Evolutionary conservation across 768 basidiomycete genomes (phyloP), one percentile per base, ranked within the genome.

Genomic region (Amanita pallidorosea): DNA sequence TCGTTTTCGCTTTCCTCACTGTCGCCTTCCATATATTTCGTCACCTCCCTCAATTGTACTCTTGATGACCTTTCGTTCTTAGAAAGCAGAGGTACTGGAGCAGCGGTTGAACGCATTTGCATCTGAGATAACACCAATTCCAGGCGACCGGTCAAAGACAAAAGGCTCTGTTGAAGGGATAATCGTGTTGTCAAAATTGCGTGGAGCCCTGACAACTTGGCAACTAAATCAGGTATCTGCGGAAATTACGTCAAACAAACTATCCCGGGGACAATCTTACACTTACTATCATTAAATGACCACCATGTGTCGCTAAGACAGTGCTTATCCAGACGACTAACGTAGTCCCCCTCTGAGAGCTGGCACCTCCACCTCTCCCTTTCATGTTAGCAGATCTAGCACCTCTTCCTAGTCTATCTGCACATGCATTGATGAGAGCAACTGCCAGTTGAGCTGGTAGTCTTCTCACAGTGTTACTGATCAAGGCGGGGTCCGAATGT

Each of bases 121-220:
- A 97, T 87, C 62, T 98, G 96, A 0, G 91, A 86, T 45, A 97
- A 74, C 20, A 96, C 89, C 72, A 93, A 88, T 61, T 97, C 95
- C 25, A 98, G 73, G 51, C 91, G 81, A 23, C 96, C 96, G 53
- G 82, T 88, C 37, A 99, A 73, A 2, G 87, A 81, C 8, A 94
- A 72, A 17, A 99, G 73, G 52, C 83, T 88, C 55, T 91, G 85
- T 55, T 96, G 88, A 42, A 97, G 69, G 22, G 83, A 74, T 31
- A 96, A 69, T 18, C 96, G 81, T 29, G 84, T 74, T 2, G 85
- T 80, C 36, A 99, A 72, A 5, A 85, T 84, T 17, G 85, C 70
- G 66, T 95, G 90, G 18, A 99, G 74, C 4, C 81, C 82, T 2
- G 94, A 83, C 15, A 99, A 77, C 31, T 89, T 82, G 33, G 84